Percentiles rank a stretch among this genome's conserved stretches.
These are phyloP conservation scores for Aspergillus brunneoviolaceus DNA, from an alignment of 2,329 filamentous ascomycete species.

Conservation along the genomic window DNA sequence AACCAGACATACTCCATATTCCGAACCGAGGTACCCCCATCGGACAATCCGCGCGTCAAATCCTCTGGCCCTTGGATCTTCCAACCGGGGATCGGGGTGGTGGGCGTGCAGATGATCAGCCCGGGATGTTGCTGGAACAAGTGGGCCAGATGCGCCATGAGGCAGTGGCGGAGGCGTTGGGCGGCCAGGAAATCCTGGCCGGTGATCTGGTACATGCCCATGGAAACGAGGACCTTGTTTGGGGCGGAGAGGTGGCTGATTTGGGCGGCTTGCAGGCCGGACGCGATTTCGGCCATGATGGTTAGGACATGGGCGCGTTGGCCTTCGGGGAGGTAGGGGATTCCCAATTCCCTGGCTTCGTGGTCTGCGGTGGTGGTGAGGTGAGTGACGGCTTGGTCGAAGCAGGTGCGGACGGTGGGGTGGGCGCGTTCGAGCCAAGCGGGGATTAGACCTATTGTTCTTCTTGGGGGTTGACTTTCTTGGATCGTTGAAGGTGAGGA, in stretches of 20 bases:
- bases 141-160: conserved; percentile 75
- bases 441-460: conserved; percentile 67
- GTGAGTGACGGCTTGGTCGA: conserved; percentile 61
- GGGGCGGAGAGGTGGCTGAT: conserved; percentile 60
- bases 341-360: conserved; percentile 48
- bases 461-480: conserved; percentile 29
- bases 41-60: conserved; percentile 62
- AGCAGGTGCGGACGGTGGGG: conserved; percentile 60
- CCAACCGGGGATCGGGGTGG: conserved; percentile 74
- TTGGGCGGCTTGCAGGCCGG: conserved; percentile 50
- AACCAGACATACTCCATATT: conserved; percentile 86
- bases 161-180: conserved; percentile 68
- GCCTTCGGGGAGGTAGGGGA: conserved; percentile 63
- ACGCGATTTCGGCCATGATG: conserved; percentile 71
- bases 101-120: conserved; percentile 76
- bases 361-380: conserved; percentile 42
- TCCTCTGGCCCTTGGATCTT: conserved; percentile 60
- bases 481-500: conserved; percentile 46
- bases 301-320: conserved; percentile 75
- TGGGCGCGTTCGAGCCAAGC: conserved; percentile 71
- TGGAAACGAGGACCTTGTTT: conserved; percentile 68
- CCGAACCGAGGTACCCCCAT: conserved; percentile 70
- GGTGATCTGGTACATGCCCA: conserved; percentile 61
- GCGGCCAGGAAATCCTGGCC: conserved; percentile 70
- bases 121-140: conserved; percentile 71